phyloP scores from a whole-genome alignment of 345 rosid genomes.

The Citrus sinensis region DVS_A1.0 CM039161.1:8469501-8470000 shows the following conservation, averaged over 20 bases:
- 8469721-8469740: constrained; percentile 65
- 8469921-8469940: neutral
- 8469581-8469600: constrained; percentile 30
- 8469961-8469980: constrained; percentile 80
- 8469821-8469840: constrained; percentile 91
- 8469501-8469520: constrained; percentile 14
- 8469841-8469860: constrained; percentile 90
- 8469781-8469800: constrained; percentile 61
- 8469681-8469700: constrained; percentile 82
- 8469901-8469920: constrained; percentile 1
- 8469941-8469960: constrained; percentile 67
- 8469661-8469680: constrained; percentile 76
- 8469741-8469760: constrained; percentile 94
- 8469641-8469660: constrained; percentile 55
- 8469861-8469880: constrained; percentile 35
- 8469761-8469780: constrained; percentile 60
- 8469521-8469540: neutral
- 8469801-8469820: constrained; percentile 84
- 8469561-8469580: constrained; percentile 42
- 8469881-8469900: neutral
- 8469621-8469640: constrained; percentile 29
- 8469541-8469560: neutral
- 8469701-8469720: constrained; percentile 63
- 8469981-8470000: constrained; percentile 78
- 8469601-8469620: constrained; percentile 27